Evolutionary conservation across 208 protist species (phyloP).

Genomic region (Strigomonas oncopelti): DNA sequence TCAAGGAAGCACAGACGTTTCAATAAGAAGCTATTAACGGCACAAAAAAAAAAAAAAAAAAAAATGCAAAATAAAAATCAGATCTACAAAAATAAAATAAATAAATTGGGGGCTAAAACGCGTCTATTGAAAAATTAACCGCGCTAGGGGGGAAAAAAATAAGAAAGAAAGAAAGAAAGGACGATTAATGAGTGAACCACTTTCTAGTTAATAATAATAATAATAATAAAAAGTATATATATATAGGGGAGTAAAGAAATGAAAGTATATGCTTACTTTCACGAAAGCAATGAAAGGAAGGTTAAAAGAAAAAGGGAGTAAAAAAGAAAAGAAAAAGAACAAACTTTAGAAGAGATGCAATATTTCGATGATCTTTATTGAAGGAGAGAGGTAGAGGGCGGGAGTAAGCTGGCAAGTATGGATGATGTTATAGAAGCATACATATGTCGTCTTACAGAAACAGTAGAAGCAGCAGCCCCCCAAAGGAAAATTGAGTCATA

Average conservation of each 20-base stretch:
- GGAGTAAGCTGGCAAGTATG: slow-evolving; percentile 2
- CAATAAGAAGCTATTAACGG: slow-evolving; percentile 4
- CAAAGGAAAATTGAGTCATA: too few relatives aligned
- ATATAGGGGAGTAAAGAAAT: slow-evolving; percentile 10
- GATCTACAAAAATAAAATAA: slow-evolving; percentile 2
- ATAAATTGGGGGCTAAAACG: too few relatives aligned
- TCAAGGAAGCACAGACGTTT: too few relatives aligned
- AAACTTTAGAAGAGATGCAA: neutral
- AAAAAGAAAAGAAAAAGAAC: slow-evolving; percentile 12
- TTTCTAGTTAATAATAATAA: neutral
- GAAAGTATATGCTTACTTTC: neutral
- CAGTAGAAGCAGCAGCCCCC: too few relatives aligned
- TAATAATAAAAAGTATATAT: slow-evolving; percentile 13
- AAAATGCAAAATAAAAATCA: slow-evolving; percentile 5
- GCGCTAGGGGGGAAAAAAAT: slow-evolving; percentile 3
- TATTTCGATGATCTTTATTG: neutral
- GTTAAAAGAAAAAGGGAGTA: neutral
- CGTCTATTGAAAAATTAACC: too few relatives aligned
- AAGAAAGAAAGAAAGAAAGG: slow-evolving; percentile 2
- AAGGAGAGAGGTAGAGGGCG: neutral
- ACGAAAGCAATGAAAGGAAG: too few relatives aligned
- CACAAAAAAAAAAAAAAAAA: slow-evolving; percentile 11
- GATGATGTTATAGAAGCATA: too few relatives aligned
- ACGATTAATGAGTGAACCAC: slow-evolving; percentile 4
- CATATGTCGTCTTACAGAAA: too few relatives aligned